These are phyloP conservation scores for Hygrocybe coccinea DNA, from an alignment of 768 basidiomycete species.

Conservation along the genomic window DNA sequence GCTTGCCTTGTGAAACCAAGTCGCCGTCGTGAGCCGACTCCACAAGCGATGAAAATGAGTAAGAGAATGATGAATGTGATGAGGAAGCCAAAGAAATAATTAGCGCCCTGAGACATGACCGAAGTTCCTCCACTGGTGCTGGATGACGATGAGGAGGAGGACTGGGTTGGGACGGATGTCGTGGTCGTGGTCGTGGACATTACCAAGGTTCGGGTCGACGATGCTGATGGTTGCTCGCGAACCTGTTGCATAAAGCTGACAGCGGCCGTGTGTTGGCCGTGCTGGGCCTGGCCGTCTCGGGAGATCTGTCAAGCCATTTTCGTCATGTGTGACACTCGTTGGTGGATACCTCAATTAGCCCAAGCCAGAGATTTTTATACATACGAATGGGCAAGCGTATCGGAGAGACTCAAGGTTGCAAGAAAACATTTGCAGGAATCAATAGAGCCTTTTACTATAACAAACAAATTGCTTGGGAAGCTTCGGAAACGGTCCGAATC, in stretches of 20 bases:
- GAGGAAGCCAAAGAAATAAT: conserved; percentile 51
- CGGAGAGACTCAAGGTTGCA: too few relatives aligned
- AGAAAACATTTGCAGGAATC: too few relatives aligned
- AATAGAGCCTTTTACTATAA: too few relatives aligned
- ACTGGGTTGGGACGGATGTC: neutral
- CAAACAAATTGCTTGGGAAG: too few relatives aligned
- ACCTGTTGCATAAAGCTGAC: neutral
- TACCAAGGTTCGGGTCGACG: neutral
- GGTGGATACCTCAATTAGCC: too few relatives aligned
- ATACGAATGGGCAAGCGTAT: too few relatives aligned
- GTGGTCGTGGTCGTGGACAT: neutral
- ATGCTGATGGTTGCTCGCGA: neutral
- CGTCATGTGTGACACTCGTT: too few relatives aligned
- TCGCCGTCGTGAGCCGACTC: conserved; percentile 44
- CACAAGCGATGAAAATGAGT: conserved; percentile 49
- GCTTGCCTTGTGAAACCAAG: conserved; percentile 25
- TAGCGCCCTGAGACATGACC: conserved; percentile 31
- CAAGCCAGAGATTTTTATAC: too few relatives aligned
- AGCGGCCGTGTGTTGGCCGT: too few relatives aligned
- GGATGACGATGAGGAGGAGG: conserved; percentile 5
- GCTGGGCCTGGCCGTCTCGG: too few relatives aligned
- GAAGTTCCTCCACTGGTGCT: neutral
- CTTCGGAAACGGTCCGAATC: too few relatives aligned
- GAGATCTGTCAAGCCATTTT: too few relatives aligned
- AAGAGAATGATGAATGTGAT: conserved; percentile 46